Conservation (phyloP, 2,329 filamentous ascomycete genomes). For the Aureobasidium sp. region DNA sequence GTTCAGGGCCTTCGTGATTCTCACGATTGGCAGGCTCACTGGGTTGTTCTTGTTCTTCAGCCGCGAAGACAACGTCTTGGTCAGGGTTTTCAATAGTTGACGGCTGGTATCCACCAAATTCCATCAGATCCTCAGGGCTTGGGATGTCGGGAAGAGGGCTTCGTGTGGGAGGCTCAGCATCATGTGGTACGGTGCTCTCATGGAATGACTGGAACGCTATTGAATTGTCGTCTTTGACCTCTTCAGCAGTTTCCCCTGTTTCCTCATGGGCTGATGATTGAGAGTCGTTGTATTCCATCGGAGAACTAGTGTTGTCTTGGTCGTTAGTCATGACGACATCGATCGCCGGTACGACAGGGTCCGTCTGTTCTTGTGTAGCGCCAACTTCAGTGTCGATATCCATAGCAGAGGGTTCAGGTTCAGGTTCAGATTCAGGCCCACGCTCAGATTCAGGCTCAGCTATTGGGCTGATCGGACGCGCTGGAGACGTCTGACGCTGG, state of each 20-base stretch:
- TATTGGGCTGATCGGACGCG: neutral
- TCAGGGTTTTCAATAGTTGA: neutral
- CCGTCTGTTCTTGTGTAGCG: neutral
- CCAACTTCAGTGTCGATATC: neutral
- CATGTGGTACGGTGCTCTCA: neutral
- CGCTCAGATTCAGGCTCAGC: neutral
- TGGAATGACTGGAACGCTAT: neutral
- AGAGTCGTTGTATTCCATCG: neutral
- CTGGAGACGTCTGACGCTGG: neutral
- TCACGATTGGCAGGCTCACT: constrained; percentile 5
- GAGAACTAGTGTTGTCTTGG: neutral
- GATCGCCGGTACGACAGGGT: neutral
- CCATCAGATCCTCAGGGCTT: constrained; percentile 5
- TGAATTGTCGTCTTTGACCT: neutral
- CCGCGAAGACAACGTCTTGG: neutral
- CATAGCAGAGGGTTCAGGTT: constrained; percentile 1
- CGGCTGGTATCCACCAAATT: constrained; percentile 9
- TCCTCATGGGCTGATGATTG: neutral
- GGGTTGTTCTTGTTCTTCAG: neutral
- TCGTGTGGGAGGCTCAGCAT: neutral
- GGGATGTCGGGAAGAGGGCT: constrained; percentile 1
- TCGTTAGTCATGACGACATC: constrained; percentile 11
- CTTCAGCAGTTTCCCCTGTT: neutral
- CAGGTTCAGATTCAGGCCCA: neutral
- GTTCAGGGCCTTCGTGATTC: neutral